Evolutionary conservation across 768 basidiomycete genomes (phyloP).

Genomic region (Hirschioporus abietinus): DNA sequence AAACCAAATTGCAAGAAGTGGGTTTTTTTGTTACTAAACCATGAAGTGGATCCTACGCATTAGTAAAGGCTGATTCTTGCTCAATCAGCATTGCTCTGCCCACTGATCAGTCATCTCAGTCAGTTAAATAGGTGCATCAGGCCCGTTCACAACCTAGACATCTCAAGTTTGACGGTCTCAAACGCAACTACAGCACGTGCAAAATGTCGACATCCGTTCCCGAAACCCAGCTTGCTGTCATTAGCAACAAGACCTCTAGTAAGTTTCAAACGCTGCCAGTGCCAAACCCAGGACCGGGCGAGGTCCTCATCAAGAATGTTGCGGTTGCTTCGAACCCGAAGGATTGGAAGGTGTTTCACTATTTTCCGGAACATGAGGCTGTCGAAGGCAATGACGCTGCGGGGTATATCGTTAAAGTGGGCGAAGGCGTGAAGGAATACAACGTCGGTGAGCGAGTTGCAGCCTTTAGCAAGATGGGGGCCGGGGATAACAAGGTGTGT

Average conservation of each 20-base stretch:
- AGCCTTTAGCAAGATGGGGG: slow-evolving; percentile 3
- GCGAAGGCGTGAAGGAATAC: slow-evolving; percentile 44
- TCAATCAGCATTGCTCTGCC: no score
- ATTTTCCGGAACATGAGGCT: slow-evolving; percentile 37
- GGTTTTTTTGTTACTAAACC: no score
- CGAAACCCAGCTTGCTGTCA: neutral
- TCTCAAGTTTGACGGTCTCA: no score
- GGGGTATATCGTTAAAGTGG: slow-evolving; percentile 46
- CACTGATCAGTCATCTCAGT: no score
- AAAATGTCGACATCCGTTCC: neutral
- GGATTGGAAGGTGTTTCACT: slow-evolving; percentile 46
- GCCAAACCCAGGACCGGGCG: slow-evolving; percentile 39
- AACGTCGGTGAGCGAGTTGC: slow-evolving; percentile 46
- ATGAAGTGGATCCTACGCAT: no score
- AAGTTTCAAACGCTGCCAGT: slow-evolving; percentile 16
- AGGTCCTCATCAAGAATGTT: slow-evolving; percentile 42
- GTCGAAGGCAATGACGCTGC: slow-evolving; percentile 46
- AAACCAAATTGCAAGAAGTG: no score
- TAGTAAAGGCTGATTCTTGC: no score
- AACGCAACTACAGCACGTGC: no score
- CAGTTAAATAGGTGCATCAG: no score
- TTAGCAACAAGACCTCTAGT: neutral
- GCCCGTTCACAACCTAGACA: no score
- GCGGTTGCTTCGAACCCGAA: slow-evolving; percentile 47
- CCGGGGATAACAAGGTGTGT: neutral